Evolutionary conservation across 192 early-diverging fungal genomes (phyloP).

Genomic region (Phycomyces blakesleeanus): DNA sequence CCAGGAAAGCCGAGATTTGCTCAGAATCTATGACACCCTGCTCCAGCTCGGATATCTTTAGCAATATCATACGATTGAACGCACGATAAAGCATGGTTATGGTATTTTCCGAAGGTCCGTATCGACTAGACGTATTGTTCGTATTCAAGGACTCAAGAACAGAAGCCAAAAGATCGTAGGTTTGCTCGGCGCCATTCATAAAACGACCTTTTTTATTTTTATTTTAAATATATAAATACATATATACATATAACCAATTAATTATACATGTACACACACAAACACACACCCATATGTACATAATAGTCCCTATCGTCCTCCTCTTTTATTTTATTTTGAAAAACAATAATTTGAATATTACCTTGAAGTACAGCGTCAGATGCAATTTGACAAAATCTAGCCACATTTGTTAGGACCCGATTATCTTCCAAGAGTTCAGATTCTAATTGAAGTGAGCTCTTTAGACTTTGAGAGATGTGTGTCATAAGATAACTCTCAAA

Average conservation of each 20-base stretch:
- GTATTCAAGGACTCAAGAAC: constrained; percentile 45
- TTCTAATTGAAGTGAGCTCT: constrained; percentile 43
- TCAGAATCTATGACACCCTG: constrained; percentile 36
- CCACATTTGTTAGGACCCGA: constrained; percentile 36
- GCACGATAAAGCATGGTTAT: constrained; percentile 37
- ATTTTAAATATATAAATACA: too few species aligned
- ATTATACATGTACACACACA: too few species aligned
- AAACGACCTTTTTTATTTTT: constrained; percentile 36
- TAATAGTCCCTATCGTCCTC: too few species aligned
- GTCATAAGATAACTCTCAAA: constrained; percentile 46
- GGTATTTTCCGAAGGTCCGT: constrained; percentile 25
- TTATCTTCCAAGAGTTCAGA: constrained; percentile 34
- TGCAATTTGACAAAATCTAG: constrained; percentile 39
- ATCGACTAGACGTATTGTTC: constrained; percentile 2
- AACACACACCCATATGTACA: too few species aligned
- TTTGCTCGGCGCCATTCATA: constrained; percentile 39
- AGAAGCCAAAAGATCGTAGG: constrained; percentile 48
- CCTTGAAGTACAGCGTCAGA: constrained; percentile 52
- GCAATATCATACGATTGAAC: constrained; percentile 52
- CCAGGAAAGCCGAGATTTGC: constrained; percentile 39
- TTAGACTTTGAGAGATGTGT: constrained; percentile 38
- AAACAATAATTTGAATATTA: constrained; percentile 4
- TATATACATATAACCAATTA: too few species aligned
- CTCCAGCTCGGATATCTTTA: constrained; percentile 48
- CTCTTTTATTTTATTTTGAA: neutral